A percentile compares a stretch with the other conserved stretches of the same genome.
phyloP scores from a whole-genome alignment of 192 early-diverging fungal genomes.

The Haplosporangium gracile region DNA sequence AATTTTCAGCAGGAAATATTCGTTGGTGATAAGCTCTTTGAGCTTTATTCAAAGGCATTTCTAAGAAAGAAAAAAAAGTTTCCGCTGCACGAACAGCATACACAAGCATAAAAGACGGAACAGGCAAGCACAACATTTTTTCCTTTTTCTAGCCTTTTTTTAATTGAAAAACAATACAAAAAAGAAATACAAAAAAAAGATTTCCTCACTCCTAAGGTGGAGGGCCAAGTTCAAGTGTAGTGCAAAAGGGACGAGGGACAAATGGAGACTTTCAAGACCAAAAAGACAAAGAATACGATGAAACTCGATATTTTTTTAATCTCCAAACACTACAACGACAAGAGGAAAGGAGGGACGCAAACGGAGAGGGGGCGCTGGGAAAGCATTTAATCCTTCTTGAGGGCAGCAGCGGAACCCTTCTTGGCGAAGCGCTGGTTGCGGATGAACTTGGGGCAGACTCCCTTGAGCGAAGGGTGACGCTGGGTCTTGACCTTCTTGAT shows the following conservation, averaged over 20 bases:
- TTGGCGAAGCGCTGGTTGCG: slow-evolving; percentile 98
- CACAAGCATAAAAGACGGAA: neutral
- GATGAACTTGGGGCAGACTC: slow-evolving; percentile 94
- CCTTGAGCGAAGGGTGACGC: slow-evolving; percentile 92
- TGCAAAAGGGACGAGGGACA: neutral
- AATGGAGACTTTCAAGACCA: neutral
- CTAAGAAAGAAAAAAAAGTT: too few species aligned
- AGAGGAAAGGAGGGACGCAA: slow-evolving; percentile 7
- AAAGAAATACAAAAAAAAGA: neutral
- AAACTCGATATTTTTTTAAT: slow-evolving; percentile 20
- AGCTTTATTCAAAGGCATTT: too few species aligned
- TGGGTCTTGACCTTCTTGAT: slow-evolving; percentile 97
- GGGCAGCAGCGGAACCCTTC: slow-evolving; percentile 73
- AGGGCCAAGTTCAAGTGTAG: slow-evolving; percentile 5
- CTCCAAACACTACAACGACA: slow-evolving; percentile 13
- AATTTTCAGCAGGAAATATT: too few species aligned
- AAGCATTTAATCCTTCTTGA: slow-evolving; percentile 57
- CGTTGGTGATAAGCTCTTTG: too few species aligned
- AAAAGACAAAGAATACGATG: slow-evolving; percentile 7
- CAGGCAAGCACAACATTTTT: neutral
- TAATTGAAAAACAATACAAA: neutral
- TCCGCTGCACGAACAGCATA: too few species aligned
- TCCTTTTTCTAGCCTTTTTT: slow-evolving; percentile 1
- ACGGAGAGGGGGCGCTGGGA: too few species aligned
- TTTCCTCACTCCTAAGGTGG: neutral